Evolutionary conservation across 352 stramenopile species (phyloP).

Genomic region (Phytophthora melonis): DNA sequence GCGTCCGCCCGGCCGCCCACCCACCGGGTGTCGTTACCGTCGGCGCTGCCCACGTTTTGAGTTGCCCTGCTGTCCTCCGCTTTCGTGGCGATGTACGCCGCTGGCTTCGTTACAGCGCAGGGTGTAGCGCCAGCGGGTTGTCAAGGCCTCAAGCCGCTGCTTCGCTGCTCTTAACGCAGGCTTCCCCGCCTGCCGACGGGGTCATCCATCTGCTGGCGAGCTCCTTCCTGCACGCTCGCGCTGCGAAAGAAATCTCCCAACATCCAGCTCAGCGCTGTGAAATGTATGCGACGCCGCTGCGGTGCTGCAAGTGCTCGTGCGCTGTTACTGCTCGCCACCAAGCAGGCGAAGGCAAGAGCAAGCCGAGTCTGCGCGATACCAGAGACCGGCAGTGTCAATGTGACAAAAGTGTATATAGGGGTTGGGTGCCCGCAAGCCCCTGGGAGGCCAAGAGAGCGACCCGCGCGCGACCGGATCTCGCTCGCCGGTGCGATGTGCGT

Average conservation of each 20-base stretch:
- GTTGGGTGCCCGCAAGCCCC: conserved; percentile 3
- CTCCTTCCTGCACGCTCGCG: not conserved
- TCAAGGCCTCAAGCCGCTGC: not conserved
- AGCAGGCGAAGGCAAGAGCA: not conserved
- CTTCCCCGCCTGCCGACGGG: no score
- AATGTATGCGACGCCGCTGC: not conserved
- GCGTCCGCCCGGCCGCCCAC: not conserved
- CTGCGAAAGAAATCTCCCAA: conserved; percentile 37
- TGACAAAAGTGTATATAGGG: conserved; percentile 17
- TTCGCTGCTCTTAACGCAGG: not conserved
- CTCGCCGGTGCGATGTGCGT: not conserved
- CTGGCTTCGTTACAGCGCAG: not conserved
- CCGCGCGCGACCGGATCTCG: conserved; percentile 24
- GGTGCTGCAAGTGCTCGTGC: not conserved
- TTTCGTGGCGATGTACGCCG: conserved; percentile 11
- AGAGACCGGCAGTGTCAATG: conserved; percentile 22
- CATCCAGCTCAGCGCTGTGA: not conserved
- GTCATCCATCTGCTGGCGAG: no score
- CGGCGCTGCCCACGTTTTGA: no score
- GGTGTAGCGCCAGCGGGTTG: conserved; percentile 3
- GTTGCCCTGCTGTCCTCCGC: conserved; percentile 20
- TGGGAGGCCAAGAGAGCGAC: conserved; percentile 9
- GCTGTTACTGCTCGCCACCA: conserved; percentile 12
- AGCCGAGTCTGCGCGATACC: conserved; percentile 12
- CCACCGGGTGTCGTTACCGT: conserved; percentile 1